phyloP scores from a whole-genome alignment of 306 rosid genomes.

The Geum urbanum region DNA sequence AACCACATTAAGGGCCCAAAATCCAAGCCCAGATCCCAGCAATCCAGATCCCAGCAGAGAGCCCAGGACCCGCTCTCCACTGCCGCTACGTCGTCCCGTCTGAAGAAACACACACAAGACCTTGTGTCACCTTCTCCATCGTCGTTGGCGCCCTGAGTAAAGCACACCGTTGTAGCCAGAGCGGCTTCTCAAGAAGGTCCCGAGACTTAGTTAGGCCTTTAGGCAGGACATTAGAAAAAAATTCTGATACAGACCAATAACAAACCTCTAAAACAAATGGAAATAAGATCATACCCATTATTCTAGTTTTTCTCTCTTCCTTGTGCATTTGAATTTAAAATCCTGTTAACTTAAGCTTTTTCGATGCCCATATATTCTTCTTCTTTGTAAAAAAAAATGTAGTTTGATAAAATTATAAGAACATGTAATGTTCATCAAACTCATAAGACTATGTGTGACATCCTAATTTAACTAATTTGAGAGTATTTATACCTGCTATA shows the following conservation, averaged over 20 bases:
- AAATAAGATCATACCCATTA: constrained; percentile 1
- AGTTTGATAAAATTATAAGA: not conserved
- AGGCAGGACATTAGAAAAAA: not conserved
- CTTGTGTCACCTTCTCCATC: too few species aligned
- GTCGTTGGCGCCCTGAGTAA: too few species aligned
- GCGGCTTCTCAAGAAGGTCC: too few species aligned
- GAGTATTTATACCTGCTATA: not conserved
- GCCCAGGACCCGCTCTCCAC: too few species aligned
- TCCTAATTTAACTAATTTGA: not conserved
- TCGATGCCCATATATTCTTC: not conserved
- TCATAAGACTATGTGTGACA: not conserved
- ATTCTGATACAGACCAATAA: not conserved
- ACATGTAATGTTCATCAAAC: not conserved
- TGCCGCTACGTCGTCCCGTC: too few species aligned
- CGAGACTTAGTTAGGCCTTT: too few species aligned
- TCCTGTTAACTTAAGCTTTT: not conserved
- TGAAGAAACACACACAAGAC: too few species aligned
- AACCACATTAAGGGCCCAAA: too few species aligned
- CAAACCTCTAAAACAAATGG: not conserved
- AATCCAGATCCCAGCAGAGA: too few species aligned
- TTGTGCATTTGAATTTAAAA: not conserved
- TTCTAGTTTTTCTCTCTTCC: not conserved
- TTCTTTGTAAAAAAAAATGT: too few species aligned
- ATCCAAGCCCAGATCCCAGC: too few species aligned
- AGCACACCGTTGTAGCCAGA: too few species aligned